These are phyloP conservation scores for Mimosa bimucronata DNA, from an alignment of 306 rosid species.

Conservation along the genomic window DNA sequence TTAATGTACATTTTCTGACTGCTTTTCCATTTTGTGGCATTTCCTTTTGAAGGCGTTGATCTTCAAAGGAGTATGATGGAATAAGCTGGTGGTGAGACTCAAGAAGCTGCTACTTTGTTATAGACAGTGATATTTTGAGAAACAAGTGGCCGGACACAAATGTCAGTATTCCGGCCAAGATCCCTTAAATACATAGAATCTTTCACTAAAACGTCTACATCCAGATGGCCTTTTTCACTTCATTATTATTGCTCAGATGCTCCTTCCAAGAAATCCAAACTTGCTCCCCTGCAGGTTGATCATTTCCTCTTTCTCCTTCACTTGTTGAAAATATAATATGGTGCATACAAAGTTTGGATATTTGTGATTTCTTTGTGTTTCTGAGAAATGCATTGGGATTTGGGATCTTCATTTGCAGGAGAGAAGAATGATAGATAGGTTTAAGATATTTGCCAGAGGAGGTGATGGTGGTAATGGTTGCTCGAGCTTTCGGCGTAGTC, in stretches of 20 bases:
- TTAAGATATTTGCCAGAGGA: conserved; percentile 74
- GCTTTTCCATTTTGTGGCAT: neutral
- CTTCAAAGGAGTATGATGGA: conserved; percentile 19
- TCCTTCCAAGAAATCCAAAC: conserved; percentile 64
- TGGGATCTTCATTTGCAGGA: conserved; percentile 55
- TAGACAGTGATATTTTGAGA: conserved; percentile 25
- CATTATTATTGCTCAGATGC: conserved; percentile 53
- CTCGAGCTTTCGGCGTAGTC: conserved; percentile 69
- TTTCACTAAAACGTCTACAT: conserved; percentile 43
- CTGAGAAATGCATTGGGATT: conserved; percentile 22
- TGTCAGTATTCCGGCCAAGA: conserved; percentile 55
- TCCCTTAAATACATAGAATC: conserved; percentile 45
- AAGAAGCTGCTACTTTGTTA: conserved; percentile 22
- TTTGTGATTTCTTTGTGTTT: conserved; percentile 30
- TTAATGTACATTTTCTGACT: conserved; percentile 14
- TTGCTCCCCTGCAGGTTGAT: conserved; percentile 88
- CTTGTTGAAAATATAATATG: conserved; percentile 10
- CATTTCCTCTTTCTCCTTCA: conserved; percentile 7
- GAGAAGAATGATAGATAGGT: conserved; percentile 84
- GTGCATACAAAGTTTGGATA: neutral
- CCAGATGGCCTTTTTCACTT: conserved; percentile 53
- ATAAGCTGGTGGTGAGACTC: conserved; percentile 20
- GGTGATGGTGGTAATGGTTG: conserved; percentile 97
- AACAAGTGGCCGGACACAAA: conserved; percentile 37
- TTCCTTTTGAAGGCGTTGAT: conserved; percentile 33